Evolutionary conservation across 352 stramenopile species (phyloP).

Genomic region (Globisporangium perplexum): DNA sequence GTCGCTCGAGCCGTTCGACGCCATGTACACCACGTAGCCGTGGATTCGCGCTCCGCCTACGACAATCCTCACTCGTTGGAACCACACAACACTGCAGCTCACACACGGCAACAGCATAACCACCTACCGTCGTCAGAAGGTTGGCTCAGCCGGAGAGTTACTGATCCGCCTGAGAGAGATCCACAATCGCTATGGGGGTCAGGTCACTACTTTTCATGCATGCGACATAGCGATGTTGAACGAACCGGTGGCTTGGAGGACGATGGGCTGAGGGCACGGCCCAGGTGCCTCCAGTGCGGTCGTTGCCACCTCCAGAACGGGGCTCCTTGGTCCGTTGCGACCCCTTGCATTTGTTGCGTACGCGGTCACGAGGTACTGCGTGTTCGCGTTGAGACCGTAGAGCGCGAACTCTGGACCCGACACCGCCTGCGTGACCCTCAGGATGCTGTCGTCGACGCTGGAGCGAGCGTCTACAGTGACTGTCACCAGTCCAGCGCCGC

Average conservation of each 20-base stretch:
- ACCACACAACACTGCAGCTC: neutral
- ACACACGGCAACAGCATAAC: neutral
- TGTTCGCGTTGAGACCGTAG: constrained; percentile 8
- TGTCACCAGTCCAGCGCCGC: neutral
- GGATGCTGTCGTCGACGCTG: constrained; percentile 1
- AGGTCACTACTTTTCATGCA: too few relatives aligned
- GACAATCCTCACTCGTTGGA: too few relatives aligned
- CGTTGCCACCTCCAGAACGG: neutral
- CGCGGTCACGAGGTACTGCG: constrained; percentile 3
- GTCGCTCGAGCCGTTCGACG: constrained; percentile 17
- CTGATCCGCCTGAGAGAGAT: constrained; percentile 5
- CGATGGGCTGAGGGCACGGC: constrained; percentile 4
- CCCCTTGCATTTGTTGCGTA: constrained; percentile 4
- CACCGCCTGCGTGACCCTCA: constrained; percentile 1
- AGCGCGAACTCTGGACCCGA: neutral
- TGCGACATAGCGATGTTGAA: neutral
- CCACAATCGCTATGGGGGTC: too few relatives aligned
- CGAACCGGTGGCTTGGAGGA: constrained; percentile 6
- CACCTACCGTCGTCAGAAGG: constrained; percentile 6
- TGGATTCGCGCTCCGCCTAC: constrained; percentile 42
- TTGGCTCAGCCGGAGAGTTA: constrained; percentile 5
- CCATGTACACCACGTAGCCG: constrained; percentile 55
- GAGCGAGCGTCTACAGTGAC: constrained; percentile 6
- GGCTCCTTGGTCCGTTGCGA: constrained; percentile 1
- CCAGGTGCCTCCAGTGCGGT: constrained; percentile 2